A percentile compares a stretch with the other conserved stretches of the same genome.
These are phyloP conservation scores for Lolium multiflorum DNA, from an alignment of 176 grass and related monocot species.

Conservation along the genomic window DNA sequence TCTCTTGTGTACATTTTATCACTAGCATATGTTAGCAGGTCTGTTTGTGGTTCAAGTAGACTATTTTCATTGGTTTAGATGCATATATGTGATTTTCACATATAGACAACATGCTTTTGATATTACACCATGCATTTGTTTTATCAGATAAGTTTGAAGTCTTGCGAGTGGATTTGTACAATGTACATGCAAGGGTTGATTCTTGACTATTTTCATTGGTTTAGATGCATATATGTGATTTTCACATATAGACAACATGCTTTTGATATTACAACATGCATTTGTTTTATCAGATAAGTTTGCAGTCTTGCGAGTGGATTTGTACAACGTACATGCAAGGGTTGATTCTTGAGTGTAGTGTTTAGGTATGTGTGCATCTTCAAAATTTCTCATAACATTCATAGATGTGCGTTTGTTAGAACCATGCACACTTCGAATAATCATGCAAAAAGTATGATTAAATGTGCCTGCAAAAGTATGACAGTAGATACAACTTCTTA, in stretches of 20 bases:
- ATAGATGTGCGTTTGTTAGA: too few species aligned
- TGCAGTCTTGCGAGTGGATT: neutral
- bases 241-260: neutral
- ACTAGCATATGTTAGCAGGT: neutral
- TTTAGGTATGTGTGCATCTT: neutral
- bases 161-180: neutral
- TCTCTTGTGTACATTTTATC: slow-evolving; percentile 2
- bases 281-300: neutral
- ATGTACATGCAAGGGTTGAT: neutral
- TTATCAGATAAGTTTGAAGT: neutral
- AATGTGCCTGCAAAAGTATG: neutral
- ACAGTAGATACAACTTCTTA: neutral
- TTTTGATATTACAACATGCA: neutral
- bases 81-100: neutral
- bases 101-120: neutral
- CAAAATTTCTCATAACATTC: too few species aligned
- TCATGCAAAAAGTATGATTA: neutral
- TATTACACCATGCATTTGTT: neutral
- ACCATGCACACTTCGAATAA: neutral
- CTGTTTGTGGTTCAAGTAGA: slow-evolving; percentile 1
- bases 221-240: neutral
- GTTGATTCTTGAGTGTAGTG: neutral
- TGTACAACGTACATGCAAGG: neutral
- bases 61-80: neutral
- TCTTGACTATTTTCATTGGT: neutral